phyloP scores from a whole-genome alignment of 805 yeast species.

The Ogataea sp. region DNA sequence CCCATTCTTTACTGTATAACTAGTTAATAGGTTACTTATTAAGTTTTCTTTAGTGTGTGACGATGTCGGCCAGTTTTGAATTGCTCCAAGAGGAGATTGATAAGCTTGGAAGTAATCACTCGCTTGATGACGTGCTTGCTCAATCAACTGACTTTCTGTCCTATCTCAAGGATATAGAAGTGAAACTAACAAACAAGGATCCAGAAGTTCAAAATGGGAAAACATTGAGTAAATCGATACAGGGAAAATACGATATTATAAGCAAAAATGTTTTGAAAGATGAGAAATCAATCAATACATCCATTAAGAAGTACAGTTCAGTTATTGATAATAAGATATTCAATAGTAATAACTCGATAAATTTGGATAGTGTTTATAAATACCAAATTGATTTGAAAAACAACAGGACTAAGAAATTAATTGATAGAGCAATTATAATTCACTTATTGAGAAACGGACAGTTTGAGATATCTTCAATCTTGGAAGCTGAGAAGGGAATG shows the following conservation, averaged over 20 bases:
- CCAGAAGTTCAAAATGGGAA: conserved; percentile 9
- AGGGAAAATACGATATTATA: conserved; percentile 7
- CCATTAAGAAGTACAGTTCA: conserved; percentile 19
- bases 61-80: too few species aligned
- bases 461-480: conserved; percentile 12
- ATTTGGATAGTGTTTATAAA: conserved; percentile 17
- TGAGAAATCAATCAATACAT: conserved; percentile 17
- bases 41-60: too few species aligned
- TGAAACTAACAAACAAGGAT: conserved; percentile 13
- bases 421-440: conserved; percentile 22
- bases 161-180: conserved; percentile 16
- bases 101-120: too few species aligned
- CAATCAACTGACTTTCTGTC: conserved; percentile 21
- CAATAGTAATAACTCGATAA: conserved; percentile 1
- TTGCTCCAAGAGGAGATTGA: too few species aligned
- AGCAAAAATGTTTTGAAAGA: conserved; percentile 24
- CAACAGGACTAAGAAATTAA: conserved; percentile 5
- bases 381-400: conserved; percentile 13
- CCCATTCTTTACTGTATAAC: too few species aligned
- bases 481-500: conserved; percentile 22
- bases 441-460: conserved; percentile 24
- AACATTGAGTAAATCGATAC: conserved; percentile 3
- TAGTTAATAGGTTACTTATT: too few species aligned
- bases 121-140: too few species aligned
- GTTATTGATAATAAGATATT: conserved; percentile 18